These are phyloP conservation scores for Camellia lanceoleosa DNA, from an alignment of 148 eudicot species.

Conservation along the genomic window DNA sequence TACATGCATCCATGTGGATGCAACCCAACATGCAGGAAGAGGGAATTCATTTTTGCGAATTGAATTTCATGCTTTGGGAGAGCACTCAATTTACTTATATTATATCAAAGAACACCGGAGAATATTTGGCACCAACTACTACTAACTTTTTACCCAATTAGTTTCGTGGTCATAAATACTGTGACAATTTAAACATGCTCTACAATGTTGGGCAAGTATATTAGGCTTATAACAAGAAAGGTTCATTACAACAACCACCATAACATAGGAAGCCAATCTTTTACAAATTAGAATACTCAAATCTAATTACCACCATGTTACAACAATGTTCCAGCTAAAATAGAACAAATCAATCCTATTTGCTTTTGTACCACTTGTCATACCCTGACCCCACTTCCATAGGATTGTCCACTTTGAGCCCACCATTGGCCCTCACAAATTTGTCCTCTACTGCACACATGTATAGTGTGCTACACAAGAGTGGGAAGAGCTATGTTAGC, in stretches of 20 bases:
- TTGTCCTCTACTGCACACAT: no score
- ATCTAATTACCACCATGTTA: not conserved
- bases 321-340: not conserved
- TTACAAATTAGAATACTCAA: not conserved
- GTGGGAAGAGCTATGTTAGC: no score
- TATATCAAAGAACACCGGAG: not conserved
- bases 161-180: not conserved
- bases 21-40: slow-evolving; percentile 2
- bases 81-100: not conserved
- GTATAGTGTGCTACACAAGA: no score
- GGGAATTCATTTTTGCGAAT: not conserved
- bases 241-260: not conserved
- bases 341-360: not conserved
- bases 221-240: not conserved
- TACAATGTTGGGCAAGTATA: not conserved
- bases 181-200: not conserved
- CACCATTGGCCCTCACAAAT: no score
- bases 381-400: no score
- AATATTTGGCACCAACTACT: not conserved
- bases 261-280: not conserved
- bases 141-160: not conserved
- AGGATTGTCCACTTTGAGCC: no score
- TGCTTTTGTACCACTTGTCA: no score
- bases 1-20: not conserved
- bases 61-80: not conserved